Evolutionary conservation across 306 rosid species (phyloP), one percentile per base, ranked within the genome.

Genomic region (Lotus japonicus): DNA sequence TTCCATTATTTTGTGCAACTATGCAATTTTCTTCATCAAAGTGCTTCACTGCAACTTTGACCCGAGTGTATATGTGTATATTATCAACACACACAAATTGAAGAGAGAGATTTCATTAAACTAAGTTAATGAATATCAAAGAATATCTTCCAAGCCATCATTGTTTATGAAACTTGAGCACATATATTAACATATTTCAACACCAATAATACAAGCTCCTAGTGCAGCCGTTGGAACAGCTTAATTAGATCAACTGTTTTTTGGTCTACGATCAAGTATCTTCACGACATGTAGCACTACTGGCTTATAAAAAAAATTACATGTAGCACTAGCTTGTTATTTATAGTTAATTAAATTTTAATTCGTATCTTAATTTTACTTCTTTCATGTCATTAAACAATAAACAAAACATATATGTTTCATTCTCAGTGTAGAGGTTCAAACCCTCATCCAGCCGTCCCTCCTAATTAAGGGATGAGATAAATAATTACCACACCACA

Each of bases 21-120:
- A 28, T 35, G 41, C 9, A 35, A 53, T 79, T 68, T 64, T 63
- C 4, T 79, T 79, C 83, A 73, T 67, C 8, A 67, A 73, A 73
- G 67, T 9, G 57, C 79, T 73, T 61, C 70, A 67, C 71, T 44
- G 18, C 56, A 61, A 36, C 16, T 73, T 79, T 73, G 83, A 79
- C 83, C 12, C 11, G 7, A 23, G 12, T 9, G 21, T n/a, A 21
- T 23, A 5, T 44, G 6, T 33, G 4, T 43, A 21, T 11, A 1
- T 52, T 4, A 23, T 53, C 21, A 56, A 16, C 3, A 21, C 26
- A 68, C 5, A 9, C 18, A 58, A 15, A 39, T 31, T 31, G 36
- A 31, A 31, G 21, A n/a, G 5, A 36, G 12, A 68, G 1, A 6
- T 31, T 45, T 41, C 4, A 26, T 9, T 15, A 6, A 51, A 10